Base-by-base conservation (phyloP, 495 filamentous ascomycete species). In the Hypoxylon subgilvum region DNA sequence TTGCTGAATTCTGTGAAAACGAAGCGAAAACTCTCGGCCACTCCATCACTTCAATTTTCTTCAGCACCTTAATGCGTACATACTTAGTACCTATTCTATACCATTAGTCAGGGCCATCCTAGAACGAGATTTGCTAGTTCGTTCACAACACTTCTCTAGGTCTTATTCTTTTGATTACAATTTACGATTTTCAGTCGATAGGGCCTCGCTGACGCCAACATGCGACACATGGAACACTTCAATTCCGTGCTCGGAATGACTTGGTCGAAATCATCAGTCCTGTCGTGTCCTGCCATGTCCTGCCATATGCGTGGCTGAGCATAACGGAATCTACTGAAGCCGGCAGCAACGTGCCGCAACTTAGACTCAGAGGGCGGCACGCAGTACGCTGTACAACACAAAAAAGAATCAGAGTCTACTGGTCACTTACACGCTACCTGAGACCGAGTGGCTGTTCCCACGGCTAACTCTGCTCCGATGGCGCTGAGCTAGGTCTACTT, bases 391-490 rank as follows among this genome's bases (percentile, higher is more conserved):
- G n/a, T n/a, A n/a, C n/a, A n/a, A n/a, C n/a, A n/a, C n/a, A n/a
- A n/a, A n/a, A n/a, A n/a, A n/a, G n/a, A n/a, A n/a, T n/a, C n/a
- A n/a, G n/a, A n/a, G n/a, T n/a, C n/a, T n/a, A n/a, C n/a, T n/a
- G n/a, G n/a, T n/a, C n/a, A n/a, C n/a, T n/a, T n/a, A n/a, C n/a
- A n/a, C n/a, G n/a, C n/a, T n/a, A n/a, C n/a, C n/a, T n/a, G n/a
- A n/a, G n/a, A n/a, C 36, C 36, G 42, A 40, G 52, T 47, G 52
- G 52, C 52, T 14, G 52, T 56, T 47, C 42, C n/a, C 3, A 47
- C 52, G 52, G 52, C 25, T 34, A n/a, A 31, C n/a, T 34, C 10
- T 32, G 10, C 41, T 48, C 52, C 52, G 52, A 23, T 39, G 6
- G 16, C 10, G 6, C 42, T 30, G 36, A 25, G 42, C 34, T n/a